A percentile compares a stretch with the other conserved stretches of the same genome.
Evolutionary conservation across 169 alveolate species (phyloP).

Genomic region (Plasmodium gonderi): DNA sequence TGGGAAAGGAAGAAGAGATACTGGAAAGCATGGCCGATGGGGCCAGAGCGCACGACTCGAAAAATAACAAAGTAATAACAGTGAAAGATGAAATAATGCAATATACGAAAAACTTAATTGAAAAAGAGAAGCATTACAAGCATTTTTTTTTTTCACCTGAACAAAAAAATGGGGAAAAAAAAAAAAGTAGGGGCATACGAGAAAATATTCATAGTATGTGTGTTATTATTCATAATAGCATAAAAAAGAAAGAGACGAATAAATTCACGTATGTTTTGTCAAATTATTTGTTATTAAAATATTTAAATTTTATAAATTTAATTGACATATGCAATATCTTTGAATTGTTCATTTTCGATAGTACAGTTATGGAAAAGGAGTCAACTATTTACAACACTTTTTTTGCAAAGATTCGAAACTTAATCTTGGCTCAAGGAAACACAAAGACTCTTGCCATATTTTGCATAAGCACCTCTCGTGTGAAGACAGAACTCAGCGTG

Average conservation of each 20-base stretch:
- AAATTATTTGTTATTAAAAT: constrained; percentile 42
- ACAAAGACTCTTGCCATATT: constrained; percentile 33
- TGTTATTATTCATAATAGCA: constrained; percentile 36
- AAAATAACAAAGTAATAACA: neutral
- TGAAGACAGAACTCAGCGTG: constrained; percentile 3
- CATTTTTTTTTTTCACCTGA: neutral
- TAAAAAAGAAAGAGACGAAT: constrained; percentile 17
- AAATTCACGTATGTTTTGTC: constrained; percentile 33
- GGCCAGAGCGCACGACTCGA: neutral
- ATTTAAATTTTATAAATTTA: constrained; percentile 43
- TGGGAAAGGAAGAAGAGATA: neutral
- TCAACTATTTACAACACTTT: neutral
- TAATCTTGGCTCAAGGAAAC: constrained; percentile 18
- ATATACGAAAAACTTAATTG: neutral
- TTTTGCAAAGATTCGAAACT: constrained; percentile 41
- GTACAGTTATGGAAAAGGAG: neutral
- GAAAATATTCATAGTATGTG: constrained; percentile 55
- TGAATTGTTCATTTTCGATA: constrained; percentile 26
- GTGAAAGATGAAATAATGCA: constrained; percentile 4
- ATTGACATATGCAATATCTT: constrained; percentile 64
- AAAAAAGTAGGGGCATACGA: constrained; percentile 13
- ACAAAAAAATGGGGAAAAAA: neutral
- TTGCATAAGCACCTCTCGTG: constrained; percentile 29
- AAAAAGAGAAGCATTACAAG: neutral
- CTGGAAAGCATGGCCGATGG: neutral